phyloP scores from a whole-genome alignment of 805 yeast genomes.

The Teunomyces stri region DNA sequence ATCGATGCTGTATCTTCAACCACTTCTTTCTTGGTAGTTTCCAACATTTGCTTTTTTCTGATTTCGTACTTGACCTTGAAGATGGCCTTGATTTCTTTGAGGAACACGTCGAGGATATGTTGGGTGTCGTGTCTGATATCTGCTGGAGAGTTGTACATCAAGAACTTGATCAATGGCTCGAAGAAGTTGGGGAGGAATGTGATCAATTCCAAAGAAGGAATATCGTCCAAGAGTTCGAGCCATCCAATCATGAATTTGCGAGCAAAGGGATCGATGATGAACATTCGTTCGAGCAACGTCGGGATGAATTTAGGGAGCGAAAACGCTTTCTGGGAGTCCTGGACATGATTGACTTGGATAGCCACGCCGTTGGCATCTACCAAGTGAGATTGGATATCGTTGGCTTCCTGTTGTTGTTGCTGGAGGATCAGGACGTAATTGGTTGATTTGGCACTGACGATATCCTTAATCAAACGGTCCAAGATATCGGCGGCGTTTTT shows the following conservation, averaged over 20 bases:
- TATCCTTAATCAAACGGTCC: conserved; percentile 87
- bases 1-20: conserved; percentile 19
- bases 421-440: conserved; percentile 76
- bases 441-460: conserved; percentile 91
- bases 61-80: conserved; percentile 61
- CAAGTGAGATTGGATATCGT: conserved; percentile 36
- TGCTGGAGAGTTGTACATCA: conserved; percentile 72
- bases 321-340: conserved; percentile 66
- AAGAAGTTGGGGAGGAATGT: conserved; percentile 86
- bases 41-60: conserved; percentile 23
- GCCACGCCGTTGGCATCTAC: conserved; percentile 59
- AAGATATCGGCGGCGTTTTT: conserved; percentile 93
- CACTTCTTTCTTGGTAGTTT: conserved; percentile 11
- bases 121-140: conserved; percentile 88
- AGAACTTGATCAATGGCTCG: conserved; percentile 75
- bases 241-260: conserved; percentile 90
- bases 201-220: conserved; percentile 86
- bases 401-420: conserved; percentile 33
- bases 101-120: conserved; percentile 66
- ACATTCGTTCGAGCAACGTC: conserved; percentile 83
- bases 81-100: conserved; percentile 79
- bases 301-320: conserved; percentile 88
- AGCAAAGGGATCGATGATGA: conserved; percentile 89
- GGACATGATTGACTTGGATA: conserved; percentile 57
- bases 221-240: conserved; percentile 88